Conservation (phyloP, 2,329 filamentous ascomycete species). For the Shiraia bambusicola region DNA sequence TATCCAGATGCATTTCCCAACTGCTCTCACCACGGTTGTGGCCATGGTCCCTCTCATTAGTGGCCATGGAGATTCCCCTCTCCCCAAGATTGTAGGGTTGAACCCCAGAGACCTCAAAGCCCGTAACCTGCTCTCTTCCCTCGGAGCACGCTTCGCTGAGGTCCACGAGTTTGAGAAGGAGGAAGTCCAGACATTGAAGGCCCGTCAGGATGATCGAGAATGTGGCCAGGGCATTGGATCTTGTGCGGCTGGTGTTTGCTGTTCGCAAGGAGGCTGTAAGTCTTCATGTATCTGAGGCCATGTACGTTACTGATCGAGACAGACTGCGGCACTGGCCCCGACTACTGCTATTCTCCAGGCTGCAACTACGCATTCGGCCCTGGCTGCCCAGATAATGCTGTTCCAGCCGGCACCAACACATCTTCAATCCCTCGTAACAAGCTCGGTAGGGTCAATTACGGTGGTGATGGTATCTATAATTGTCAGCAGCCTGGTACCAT, state of each 20-base stretch:
- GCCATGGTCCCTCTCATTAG: slow-evolving; percentile 32
- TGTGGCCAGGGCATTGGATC: slow-evolving; percentile 35
- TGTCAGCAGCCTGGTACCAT: slow-evolving; percentile 58
- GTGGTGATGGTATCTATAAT: slow-evolving; percentile 58
- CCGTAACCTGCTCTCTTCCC: slow-evolving; percentile 32
- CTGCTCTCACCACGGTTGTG: slow-evolving; percentile 31
- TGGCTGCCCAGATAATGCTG: slow-evolving; percentile 61
- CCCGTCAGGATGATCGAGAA: slow-evolving; percentile 37
- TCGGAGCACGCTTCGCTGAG: slow-evolving; percentile 28
- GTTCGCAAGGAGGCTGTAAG: slow-evolving; percentile 37
- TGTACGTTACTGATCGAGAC: background rate
- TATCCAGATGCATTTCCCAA: slow-evolving; percentile 41
- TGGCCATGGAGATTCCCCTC: slow-evolving; percentile 30
- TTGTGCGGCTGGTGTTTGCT: slow-evolving; percentile 40
- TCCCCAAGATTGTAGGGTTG: slow-evolving; percentile 39
- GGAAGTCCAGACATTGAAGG: slow-evolving; percentile 20
- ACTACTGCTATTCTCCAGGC: slow-evolving; percentile 63
- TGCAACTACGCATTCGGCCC: slow-evolving; percentile 64
- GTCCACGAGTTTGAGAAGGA: slow-evolving; percentile 18
- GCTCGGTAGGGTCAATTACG: slow-evolving; percentile 58
- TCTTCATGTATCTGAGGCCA: background rate
- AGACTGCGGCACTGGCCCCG: slow-evolving; percentile 55
- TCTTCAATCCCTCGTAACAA: slow-evolving; percentile 55
- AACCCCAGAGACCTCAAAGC: slow-evolving; percentile 40
- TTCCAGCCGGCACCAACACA: slow-evolving; percentile 58